Evolutionary conservation across 1,139 yeast genomes (phyloP).

Genomic region (Scheffersomyces stambukii): DNA sequence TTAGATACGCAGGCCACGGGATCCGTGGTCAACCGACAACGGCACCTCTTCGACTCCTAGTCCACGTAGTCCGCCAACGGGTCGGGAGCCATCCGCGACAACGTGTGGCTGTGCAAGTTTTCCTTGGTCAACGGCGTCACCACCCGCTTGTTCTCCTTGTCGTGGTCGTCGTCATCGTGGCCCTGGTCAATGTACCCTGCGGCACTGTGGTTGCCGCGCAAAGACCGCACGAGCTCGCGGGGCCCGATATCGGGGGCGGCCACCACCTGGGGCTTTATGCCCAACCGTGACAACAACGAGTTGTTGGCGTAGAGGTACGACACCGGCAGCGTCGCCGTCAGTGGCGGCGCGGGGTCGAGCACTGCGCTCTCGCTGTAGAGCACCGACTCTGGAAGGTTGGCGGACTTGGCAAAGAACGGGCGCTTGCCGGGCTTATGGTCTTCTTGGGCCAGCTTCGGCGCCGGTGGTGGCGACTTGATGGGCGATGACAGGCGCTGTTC

Average conservation of each 20-base stretch:
- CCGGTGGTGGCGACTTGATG: no score
- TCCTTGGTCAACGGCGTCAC: conserved; percentile 3
- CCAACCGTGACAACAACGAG: conserved; percentile 36
- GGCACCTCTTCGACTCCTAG: no score
- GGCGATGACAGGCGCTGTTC: no score
- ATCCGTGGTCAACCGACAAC: no score
- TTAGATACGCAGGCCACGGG: no score
- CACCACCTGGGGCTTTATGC: conserved; percentile 44
- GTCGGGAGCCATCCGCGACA: no score
- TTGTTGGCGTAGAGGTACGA: conserved; percentile 32
- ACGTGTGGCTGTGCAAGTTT: no score
- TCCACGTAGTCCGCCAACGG: no score
- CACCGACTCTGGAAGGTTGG: conserved; percentile 28
- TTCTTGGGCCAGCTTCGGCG: conserved; percentile 1
- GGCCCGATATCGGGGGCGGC: conserved; percentile 16
- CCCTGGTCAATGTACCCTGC: conserved; percentile 2
- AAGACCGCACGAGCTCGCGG: no score
- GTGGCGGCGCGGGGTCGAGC: no score
- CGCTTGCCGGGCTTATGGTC: conserved; percentile 5
- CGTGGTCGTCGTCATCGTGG: conserved; percentile 1
- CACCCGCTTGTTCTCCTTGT: conserved; percentile 1
- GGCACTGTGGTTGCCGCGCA: no score
- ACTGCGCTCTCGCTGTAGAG: conserved; percentile 35
- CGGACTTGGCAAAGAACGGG: conserved; percentile 22
- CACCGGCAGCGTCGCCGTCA: conserved; percentile 24